Percentiles rank a stretch among this genome's conserved stretches.
Evolutionary conservation across 768 basidiomycete species (phyloP).

Genomic region (Pleurotus giganteus): DNA sequence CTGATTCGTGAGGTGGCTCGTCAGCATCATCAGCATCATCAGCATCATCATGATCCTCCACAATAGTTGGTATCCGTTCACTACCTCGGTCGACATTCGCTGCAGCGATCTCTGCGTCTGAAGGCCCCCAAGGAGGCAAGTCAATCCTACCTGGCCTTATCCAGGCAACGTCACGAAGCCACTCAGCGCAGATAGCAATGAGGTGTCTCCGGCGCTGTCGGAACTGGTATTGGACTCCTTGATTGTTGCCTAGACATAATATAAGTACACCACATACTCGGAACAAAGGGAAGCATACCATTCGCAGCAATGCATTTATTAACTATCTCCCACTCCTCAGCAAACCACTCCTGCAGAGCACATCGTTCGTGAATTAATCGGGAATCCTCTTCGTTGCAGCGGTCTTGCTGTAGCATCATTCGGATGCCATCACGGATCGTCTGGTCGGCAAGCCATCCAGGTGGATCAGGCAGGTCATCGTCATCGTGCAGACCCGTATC

Average conservation of each 20-base stretch:
- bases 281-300: background rate
- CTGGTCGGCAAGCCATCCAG: constrained; percentile 18
- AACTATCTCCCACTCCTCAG: constrained; percentile 22
- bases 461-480: no score
- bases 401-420: constrained; percentile 23
- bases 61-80: background rate
- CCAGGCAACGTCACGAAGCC: background rate
- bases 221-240: background rate
- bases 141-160: background rate
- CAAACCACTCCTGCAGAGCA: constrained; percentile 23
- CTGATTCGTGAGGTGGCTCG: no score
- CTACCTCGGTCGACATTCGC: background rate
- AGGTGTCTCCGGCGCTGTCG: background rate
- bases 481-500: constrained; percentile 25
- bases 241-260: background rate
- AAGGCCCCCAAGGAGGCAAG: background rate
- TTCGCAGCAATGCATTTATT: no score
- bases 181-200: background rate
- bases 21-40: background rate
- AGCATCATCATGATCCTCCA: background rate
- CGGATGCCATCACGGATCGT: constrained; percentile 25
- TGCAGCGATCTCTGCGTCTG: background rate
- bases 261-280: no score
- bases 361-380: constrained; percentile 16
- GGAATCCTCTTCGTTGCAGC: constrained; percentile 26